Percentiles rank a stretch among this genome's conserved stretches.
Evolutionary conservation across 2,329 filamentous ascomycete species (phyloP).

Genomic region (Fusarium succisae): DNA sequence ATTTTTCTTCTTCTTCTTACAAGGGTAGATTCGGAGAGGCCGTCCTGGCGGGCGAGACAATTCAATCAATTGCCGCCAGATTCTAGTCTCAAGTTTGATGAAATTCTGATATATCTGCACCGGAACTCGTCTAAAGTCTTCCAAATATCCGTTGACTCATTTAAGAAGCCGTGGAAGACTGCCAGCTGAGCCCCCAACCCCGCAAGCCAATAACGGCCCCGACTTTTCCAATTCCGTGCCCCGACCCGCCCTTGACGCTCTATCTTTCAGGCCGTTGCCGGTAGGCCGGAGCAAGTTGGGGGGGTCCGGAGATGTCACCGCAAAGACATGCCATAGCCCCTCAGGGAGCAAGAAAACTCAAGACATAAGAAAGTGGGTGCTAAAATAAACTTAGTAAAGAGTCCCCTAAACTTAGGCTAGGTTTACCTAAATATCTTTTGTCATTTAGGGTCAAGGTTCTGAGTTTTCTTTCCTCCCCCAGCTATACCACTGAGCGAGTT

Average conservation of each 20-base stretch:
- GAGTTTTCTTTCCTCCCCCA: neutral
- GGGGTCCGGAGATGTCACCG: conserved; percentile 15
- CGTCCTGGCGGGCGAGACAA: neutral
- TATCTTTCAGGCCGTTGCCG: conserved; percentile 25
- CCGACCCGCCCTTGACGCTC: neutral
- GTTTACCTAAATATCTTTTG: neutral
- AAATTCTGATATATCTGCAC: neutral
- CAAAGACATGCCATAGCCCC: neutral
- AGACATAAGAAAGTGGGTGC: neutral
- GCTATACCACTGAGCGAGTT: neutral
- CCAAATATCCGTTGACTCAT: neutral
- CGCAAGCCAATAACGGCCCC: conserved; percentile 40
- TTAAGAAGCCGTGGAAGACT: conserved; percentile 6
- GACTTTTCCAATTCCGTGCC: conserved; percentile 41
- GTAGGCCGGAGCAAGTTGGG: conserved; percentile 26
- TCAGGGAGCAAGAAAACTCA: neutral
- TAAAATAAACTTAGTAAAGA: neutral
- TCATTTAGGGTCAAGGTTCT: neutral
- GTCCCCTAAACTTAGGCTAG: neutral
- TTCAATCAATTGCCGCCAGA: neutral
- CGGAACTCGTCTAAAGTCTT: neutral
- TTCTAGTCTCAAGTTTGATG: neutral
- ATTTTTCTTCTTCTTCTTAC: neutral
- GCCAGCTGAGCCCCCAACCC: neutral
- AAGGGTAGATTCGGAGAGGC: neutral